Percentiles rank a stretch among this genome's conserved stretches.
phyloP scores from a whole-genome alignment of 768 basidiomycete genomes.

The Rhizopogon vesiculosus region DNA sequence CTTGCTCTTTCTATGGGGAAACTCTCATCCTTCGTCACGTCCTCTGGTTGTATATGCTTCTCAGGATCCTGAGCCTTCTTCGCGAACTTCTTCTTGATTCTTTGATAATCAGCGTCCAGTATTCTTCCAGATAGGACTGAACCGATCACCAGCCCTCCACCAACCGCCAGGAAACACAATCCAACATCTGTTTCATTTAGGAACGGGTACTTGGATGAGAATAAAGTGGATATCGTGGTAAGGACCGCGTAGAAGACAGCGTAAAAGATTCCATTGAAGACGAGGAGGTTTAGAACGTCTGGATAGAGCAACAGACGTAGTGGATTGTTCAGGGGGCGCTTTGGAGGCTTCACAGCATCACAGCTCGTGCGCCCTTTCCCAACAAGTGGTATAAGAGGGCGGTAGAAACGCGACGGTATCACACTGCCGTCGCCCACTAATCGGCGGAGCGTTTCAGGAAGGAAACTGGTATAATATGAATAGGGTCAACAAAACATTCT shows the following conservation, averaged over 20 bases:
- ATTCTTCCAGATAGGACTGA: conserved; percentile 54
- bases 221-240: conserved; percentile 44
- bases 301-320: conserved; percentile 32
- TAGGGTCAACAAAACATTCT: conserved; percentile 14
- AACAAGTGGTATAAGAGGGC: conserved; percentile 21
- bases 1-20: conserved; percentile 64
- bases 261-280: conserved; percentile 52
- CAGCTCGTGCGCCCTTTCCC: conserved; percentile 16
- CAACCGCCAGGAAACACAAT: conserved; percentile 73
- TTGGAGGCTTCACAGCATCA: conserved; percentile 1
- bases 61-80: conserved; percentile 16
- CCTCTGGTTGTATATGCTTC: conserved; percentile 12
- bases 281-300: conserved; percentile 34
- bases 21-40: conserved; percentile 26
- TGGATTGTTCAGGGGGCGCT: conserved; percentile 31
- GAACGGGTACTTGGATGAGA: conserved; percentile 44
- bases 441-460: conserved; percentile 16
- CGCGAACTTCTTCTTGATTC: conserved; percentile 22
- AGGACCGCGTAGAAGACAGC: conserved; percentile 46
- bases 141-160: conserved; percentile 65
- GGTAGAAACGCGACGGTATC: conserved; percentile 19
- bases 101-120: conserved; percentile 62
- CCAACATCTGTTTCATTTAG: conserved; percentile 53
- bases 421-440: conserved; percentile 27
- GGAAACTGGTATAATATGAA: conserved; percentile 27